Evolutionary conservation across 345 rosid species (phyloP).

Genomic region (Angophora floribunda): DNA sequence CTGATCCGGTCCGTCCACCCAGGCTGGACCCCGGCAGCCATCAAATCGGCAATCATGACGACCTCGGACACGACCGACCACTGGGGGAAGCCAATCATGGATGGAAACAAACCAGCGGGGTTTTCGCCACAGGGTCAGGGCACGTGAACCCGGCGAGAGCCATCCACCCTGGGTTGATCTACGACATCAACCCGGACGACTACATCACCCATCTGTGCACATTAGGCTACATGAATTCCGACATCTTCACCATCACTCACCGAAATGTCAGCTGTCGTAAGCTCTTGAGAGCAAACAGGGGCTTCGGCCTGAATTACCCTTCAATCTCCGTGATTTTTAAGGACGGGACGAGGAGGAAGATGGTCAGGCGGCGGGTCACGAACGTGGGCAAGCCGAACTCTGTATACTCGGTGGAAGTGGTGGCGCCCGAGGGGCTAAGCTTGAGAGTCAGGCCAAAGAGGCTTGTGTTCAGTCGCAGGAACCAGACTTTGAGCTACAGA

Average conservation of each 20-base stretch:
- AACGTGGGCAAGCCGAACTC: constrained; percentile 73
- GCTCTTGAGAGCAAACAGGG: constrained; percentile 20
- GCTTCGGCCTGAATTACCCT: constrained; percentile 87
- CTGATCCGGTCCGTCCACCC: constrained; percentile 66
- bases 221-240: constrained; percentile 50
- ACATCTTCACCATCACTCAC: constrained; percentile 64
- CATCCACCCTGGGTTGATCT: constrained; percentile 70
- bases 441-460: constrained; percentile 53
- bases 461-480: constrained; percentile 34
- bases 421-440: constrained; percentile 46
- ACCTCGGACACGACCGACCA: constrained; percentile 64
- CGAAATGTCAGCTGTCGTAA: constrained; percentile 55
- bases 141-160: constrained; percentile 79
- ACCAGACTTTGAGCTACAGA: constrained; percentile 53
- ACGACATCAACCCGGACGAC: constrained; percentile 61
- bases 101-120: constrained; percentile 47
- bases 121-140: constrained; percentile 80
- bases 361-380: constrained; percentile 52
- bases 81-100: constrained; percentile 59
- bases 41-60: constrained; percentile 90
- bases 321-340: constrained; percentile 63
- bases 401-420: constrained; percentile 51
- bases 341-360: constrained; percentile 35
- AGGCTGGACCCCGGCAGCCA: constrained; percentile 77
- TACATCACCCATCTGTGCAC: constrained; percentile 78